These are phyloP conservation scores for Apiospora hydei DNA, from an alignment of 2,329 filamentous ascomycete species.

Conservation along the genomic window DNA sequence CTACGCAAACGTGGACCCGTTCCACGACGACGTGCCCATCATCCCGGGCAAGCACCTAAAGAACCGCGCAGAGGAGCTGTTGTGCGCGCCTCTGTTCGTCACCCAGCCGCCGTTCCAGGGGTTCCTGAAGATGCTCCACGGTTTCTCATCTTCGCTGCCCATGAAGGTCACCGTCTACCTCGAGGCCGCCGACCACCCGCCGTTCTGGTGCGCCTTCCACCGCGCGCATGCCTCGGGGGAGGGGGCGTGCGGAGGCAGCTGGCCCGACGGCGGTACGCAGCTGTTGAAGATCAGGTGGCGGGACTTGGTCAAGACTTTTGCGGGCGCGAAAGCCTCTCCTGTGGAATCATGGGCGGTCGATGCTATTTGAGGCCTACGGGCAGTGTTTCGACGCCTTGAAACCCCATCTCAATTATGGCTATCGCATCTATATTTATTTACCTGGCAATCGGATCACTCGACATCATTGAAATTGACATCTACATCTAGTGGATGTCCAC, in stretches of 20 bases:
- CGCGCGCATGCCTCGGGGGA: slow-evolving; percentile 30
- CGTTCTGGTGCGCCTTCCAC: slow-evolving; percentile 40
- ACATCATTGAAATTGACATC: neutral
- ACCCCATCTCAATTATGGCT: neutral
- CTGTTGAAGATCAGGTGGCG: slow-evolving; percentile 34
- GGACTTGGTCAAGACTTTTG: slow-evolving; percentile 31
- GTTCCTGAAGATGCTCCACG: slow-evolving; percentile 37
- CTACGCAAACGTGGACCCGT: slow-evolving; percentile 25
- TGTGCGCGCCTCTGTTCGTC: slow-evolving; percentile 36
- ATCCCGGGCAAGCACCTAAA: slow-evolving; percentile 26
- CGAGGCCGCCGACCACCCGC: slow-evolving; percentile 34
- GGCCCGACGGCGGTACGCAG: slow-evolving; percentile 32
- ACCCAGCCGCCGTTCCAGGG: slow-evolving; percentile 37
- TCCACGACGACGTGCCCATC: slow-evolving; percentile 28
- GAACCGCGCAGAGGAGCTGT: slow-evolving; percentile 23
- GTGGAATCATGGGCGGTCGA: neutral
- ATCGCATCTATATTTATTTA: neutral
- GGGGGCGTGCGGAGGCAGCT: slow-evolving; percentile 33
- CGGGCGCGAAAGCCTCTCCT: slow-evolving; percentile 25
- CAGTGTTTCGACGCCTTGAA: neutral
- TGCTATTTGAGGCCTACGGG: neutral
- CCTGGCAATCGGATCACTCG: no score
- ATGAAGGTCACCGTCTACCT: slow-evolving; percentile 32
- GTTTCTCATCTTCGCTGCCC: slow-evolving; percentile 23
- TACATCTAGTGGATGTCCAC: neutral